Evolutionary conservation across 352 stramenopile species (phyloP), one percentile per base, ranked within the genome.

Genomic region (Phytophthora macrochlamydospora): DNA sequence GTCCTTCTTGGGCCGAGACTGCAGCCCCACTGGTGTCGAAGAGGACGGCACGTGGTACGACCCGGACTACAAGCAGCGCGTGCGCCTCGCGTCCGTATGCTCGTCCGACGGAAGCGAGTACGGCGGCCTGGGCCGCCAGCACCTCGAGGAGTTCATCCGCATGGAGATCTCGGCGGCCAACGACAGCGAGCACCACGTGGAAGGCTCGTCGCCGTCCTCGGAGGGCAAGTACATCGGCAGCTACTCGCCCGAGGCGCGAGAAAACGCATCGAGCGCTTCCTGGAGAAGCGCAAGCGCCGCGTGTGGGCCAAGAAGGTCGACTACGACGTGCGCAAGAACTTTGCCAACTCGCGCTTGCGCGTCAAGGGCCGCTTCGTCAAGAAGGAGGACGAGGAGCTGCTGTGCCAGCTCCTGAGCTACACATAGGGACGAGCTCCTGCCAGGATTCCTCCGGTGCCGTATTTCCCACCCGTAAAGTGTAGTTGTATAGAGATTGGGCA

Each of bases 331-430:
- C 84, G 97, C 51, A 99, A 99, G 81, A 99, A 99, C 72, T 99
- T 99, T 87, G 97, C 97, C 46, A 97, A 99, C 82, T 98, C 93
- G 78, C 83, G 97, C 51, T 77, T 99, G 69, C 87, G 97, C 51
- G 97, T 99, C 9, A 99, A 99, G 73, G 95, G 97, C 48, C 90
- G 97, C 46, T 99, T 99, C 77, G 97, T 99, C 31, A 99, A 99
- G 80, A 99, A 99, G 67, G 97, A 99, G 71, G 97, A 99, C 74
- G 92, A 98, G 67, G 83, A 97, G 72, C 67, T 97, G 60, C 73
- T 98, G 45, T 92, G 91, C 56, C 75, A 91, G 59, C 69, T 92
- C 53, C 56, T 95, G 68, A 92, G 85, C 72, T 89, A 88, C 67
- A n/a, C n/a, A 95, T 95, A 88, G 71, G 55, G 49, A 57, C 37